phyloP scores from a whole-genome alignment of 1,284 basidiomycete species.

The Coniferiporia sulphurascens region DNA sequence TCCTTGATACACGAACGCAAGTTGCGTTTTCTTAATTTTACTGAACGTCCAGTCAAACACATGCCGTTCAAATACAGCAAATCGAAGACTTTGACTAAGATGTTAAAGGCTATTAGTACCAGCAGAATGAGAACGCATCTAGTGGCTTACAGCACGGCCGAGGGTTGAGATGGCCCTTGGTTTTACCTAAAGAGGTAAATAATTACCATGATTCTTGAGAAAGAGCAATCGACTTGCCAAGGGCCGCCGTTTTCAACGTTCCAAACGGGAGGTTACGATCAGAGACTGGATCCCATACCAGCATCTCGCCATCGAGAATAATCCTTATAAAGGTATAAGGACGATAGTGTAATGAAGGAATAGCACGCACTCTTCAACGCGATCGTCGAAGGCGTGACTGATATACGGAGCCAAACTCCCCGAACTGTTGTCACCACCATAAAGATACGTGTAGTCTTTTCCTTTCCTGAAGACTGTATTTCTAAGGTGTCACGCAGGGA shows the following conservation, averaged over 20 bases:
- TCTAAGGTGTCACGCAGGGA: conserved; percentile 8
- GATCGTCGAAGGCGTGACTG: conserved; percentile 63
- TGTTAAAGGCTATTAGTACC: neutral
- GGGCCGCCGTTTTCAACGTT: conserved; percentile 83
- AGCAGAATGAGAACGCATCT: neutral
- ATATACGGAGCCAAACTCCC: conserved; percentile 88
- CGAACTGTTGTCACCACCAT: conserved; percentile 73
- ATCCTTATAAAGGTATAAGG: conserved; percentile 46
- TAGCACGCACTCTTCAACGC: conserved; percentile 70
- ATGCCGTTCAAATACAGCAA: conserved; percentile 80
- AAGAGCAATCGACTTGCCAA: conserved; percentile 43
- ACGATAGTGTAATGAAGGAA: neutral
- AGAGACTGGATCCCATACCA: conserved; percentile 90
- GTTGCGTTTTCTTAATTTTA: conserved; percentile 67
- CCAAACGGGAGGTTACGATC: conserved; percentile 88
- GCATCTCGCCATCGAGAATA: conserved; percentile 94
- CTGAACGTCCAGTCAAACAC: conserved; percentile 59
- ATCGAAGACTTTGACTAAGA: conserved; percentile 89
- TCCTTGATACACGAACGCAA: conserved; percentile 56
- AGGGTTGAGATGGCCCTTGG: conserved; percentile 65
- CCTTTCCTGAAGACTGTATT: conserved; percentile 59
- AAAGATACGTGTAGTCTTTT: conserved; percentile 90
- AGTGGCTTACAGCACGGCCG: conserved; percentile 82
- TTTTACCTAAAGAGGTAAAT: conserved; percentile 47
- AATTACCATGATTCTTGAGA: neutral